These are phyloP conservation scores for Daldinia bambusicola DNA, from an alignment of 495 filamentous ascomycete genomes.

Conservation along the genomic window DNA sequence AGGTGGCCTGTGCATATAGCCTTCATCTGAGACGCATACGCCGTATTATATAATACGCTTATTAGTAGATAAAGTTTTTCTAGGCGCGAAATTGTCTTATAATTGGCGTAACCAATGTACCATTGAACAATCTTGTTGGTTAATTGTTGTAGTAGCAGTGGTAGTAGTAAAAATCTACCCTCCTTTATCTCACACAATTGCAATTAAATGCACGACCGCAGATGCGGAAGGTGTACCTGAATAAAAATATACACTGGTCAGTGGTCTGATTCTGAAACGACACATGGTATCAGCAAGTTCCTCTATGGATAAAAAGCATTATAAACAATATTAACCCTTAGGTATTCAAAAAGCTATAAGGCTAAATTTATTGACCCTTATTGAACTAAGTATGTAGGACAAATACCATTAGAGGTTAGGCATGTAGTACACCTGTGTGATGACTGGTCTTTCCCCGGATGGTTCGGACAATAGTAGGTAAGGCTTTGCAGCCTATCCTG, in stretches of 20 bases:
- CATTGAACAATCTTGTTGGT: too few relatives aligned
- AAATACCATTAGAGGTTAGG: neutral
- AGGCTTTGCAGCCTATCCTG: too few relatives aligned
- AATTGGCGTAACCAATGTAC: too few relatives aligned
- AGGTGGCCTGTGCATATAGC: constrained; percentile 3
- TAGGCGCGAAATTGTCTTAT: too few relatives aligned
- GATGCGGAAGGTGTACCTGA: neutral
- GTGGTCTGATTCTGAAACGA: constrained; percentile 11
- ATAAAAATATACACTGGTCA: neutral
- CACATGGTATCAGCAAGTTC: constrained; percentile 2
- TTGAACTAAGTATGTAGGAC: neutral
- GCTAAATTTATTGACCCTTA: too few relatives aligned
- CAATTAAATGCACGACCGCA: neutral
- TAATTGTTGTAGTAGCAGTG: too few relatives aligned
- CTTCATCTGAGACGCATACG: neutral
- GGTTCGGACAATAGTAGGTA: constrained; percentile 24
- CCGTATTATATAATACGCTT: constrained; percentile 6
- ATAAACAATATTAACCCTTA: too few relatives aligned
- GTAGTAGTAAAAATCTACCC: neutral
- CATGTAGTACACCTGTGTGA: too few relatives aligned
- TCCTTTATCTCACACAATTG: neutral
- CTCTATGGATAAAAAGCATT: neutral
- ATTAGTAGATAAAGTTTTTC: too few relatives aligned
- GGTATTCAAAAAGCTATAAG: too few relatives aligned
- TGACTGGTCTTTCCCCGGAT: constrained; percentile 27